Conservation (phyloP, 2,329 filamentous ascomycete species). For the Ophiostoma triangulosporum region DNA sequence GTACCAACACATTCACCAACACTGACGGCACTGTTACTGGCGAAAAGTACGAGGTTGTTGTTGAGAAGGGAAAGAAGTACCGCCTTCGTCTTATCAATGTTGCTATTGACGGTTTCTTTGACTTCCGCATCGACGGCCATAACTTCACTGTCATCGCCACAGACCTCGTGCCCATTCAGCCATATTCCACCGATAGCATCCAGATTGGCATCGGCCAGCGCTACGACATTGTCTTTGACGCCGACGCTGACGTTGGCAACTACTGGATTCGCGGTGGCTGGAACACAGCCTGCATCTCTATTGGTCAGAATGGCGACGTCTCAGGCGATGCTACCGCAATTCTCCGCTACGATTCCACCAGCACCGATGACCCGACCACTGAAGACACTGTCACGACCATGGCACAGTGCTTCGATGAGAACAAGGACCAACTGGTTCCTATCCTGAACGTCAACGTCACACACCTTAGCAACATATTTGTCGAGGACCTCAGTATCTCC, state of each 20-base stretch:
- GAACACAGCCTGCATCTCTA: slow-evolving; percentile 16
- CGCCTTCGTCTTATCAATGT: slow-evolving; percentile 35
- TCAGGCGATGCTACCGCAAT: slow-evolving; percentile 22
- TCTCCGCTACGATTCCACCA: slow-evolving; percentile 24
- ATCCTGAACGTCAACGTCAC: slow-evolving; percentile 25
- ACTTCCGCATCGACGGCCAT: slow-evolving; percentile 38
- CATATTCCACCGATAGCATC: slow-evolving; percentile 35
- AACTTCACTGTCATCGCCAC: slow-evolving; percentile 37
- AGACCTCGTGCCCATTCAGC: slow-evolving; percentile 38
- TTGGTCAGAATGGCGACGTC: slow-evolving; percentile 12
- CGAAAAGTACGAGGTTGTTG: slow-evolving; percentile 27
- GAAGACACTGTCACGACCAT: slow-evolving; percentile 17
- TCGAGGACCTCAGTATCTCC: background rate
- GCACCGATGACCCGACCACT: slow-evolving; percentile 18
- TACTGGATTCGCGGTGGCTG: slow-evolving; percentile 13
- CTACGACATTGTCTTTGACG: slow-evolving; percentile 34
- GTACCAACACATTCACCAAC: slow-evolving; percentile 38
- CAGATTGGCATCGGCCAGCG: slow-evolving; percentile 33
- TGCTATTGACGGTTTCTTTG: slow-evolving; percentile 33
- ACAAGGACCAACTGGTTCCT: slow-evolving; percentile 1
- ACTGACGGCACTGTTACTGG: slow-evolving; percentile 27
- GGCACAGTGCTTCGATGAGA: background rate
- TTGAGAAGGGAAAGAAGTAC: slow-evolving; percentile 31
- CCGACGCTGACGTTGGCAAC: slow-evolving; percentile 21
- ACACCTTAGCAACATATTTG: slow-evolving; percentile 10